Evolutionary conservation across 2,329 filamentous ascomycete genomes (phyloP).

Genomic region (Ciborinia camelliae): DNA sequence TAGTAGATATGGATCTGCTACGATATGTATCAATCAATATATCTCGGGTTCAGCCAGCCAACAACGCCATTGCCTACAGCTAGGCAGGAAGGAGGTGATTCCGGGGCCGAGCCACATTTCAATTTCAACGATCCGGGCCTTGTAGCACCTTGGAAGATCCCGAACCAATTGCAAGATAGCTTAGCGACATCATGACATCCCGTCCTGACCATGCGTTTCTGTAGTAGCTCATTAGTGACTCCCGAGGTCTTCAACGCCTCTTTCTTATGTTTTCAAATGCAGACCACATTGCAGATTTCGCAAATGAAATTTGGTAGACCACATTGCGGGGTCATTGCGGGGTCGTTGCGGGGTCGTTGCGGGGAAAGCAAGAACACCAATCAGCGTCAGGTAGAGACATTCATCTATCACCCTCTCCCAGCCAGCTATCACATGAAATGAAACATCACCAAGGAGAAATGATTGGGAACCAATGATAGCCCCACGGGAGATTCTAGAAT

Average conservation of each 20-base stretch:
- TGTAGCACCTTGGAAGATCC: not conserved
- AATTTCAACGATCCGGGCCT: not conserved
- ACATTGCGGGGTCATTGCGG: too few species aligned
- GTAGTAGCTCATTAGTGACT: not conserved
- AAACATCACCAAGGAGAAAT: not conserved
- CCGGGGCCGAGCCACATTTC: not conserved
- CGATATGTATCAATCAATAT: too few species aligned
- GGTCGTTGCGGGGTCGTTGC: too few species aligned
- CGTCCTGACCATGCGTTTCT: not conserved
- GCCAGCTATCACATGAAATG: too few species aligned
- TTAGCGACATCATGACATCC: not conserved
- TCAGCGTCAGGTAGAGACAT: too few species aligned
- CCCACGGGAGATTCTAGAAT: not conserved
- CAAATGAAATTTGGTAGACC: not conserved
- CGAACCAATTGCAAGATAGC: not conserved
- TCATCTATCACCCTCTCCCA: too few species aligned
- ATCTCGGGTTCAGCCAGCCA: too few species aligned
- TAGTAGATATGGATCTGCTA: too few species aligned
- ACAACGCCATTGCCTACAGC: too few species aligned
- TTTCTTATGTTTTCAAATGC: not conserved
- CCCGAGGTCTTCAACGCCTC: not conserved
- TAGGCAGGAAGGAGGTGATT: too few species aligned
- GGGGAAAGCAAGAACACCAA: too few species aligned
- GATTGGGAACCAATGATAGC: not conserved
- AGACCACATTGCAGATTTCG: not conserved